Evolutionary conservation across 1,284 basidiomycete species (phyloP), one percentile per base, ranked within the genome.

Genomic region (Caloboletus firmus): DNA sequence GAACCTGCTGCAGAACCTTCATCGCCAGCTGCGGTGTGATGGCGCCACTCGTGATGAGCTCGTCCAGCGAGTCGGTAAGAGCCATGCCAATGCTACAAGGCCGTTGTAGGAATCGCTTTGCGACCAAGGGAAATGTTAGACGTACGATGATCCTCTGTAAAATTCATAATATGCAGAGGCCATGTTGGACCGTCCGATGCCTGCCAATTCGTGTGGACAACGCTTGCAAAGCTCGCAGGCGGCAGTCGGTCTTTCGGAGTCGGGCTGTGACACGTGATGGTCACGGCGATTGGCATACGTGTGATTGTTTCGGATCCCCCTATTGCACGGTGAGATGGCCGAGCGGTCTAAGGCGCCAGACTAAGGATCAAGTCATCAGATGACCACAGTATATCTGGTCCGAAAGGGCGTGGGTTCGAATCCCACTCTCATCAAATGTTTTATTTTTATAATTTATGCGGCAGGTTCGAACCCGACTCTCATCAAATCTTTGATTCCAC

Each of bases 1-100:
- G 49, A 56, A 96, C 95, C 89, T 97, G 94, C 70, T 92, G 92
- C 54, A 99, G 75, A 9, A 98, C 94, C 70, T 96, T 92, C 91
- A 98, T 95, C 13, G 96, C 96, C 58, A 99, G 75, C 74, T 99
- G 95, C 2, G 97, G 96, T 20, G 95, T 97, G 64, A 99, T 98
- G 55, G 93, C 89, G 2, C 96, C 96, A 62, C 90, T 93, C 49
- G 95, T 97, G 68, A 99, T 99, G 58, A 99, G 84, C 76, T 99
- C 96, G 76, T 99, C 96, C 63, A 99, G 85, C 59, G 96, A 95
- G 78, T 99, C 96, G n/a, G 96, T 98, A 52, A 99, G 82, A 44
- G 96, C 94, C 80, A 95, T 93, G 40, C 96, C 96, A 73, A 98
- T 93, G 62, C 96, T 98, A 65, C 51, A 56, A 49, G 28, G 35